phyloP scores from a whole-genome alignment of 305 asterid genomes.

The Lippia alba region DNA sequence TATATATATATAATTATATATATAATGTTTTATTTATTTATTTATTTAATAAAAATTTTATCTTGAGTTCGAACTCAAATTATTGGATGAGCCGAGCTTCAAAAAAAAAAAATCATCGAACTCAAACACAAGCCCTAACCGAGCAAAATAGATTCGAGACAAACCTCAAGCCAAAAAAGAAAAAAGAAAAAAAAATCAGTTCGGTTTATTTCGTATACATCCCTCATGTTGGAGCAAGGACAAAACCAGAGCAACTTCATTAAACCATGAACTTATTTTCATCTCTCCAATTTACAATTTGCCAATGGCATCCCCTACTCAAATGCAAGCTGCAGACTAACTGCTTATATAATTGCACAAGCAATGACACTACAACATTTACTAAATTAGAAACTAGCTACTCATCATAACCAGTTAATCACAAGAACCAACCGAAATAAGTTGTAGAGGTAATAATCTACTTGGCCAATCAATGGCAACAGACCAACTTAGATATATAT shows the following conservation, averaged over 20 bases:
- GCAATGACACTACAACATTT: slow-evolving; percentile 23
- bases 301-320: slow-evolving; percentile 6
- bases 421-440: slow-evolving; percentile 1
- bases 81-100: no score
- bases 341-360: slow-evolving; percentile 16
- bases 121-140: no score
- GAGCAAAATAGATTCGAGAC: no score
- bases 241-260: slow-evolving; percentile 19
- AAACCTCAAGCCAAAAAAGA: no score
- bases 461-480: slow-evolving; percentile 1
- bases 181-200: not conserved
- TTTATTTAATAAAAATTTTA: no score
- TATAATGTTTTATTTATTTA: no score
- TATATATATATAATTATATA: no score
- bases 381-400: slow-evolving; percentile 21
- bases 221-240: not conserved
- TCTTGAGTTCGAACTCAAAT: no score
- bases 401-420: not conserved
- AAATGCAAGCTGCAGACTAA: slow-evolving; percentile 22
- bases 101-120: no score
- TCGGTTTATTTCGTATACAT: no score
- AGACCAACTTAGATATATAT: slow-evolving; percentile 34
- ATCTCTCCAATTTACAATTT: slow-evolving; percentile 33
- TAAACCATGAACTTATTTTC: slow-evolving; percentile 24
- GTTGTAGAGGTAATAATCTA: slow-evolving; percentile 21